phyloP scores from a whole-genome alignment of 257 asterid species.

The Solanum bulbocastanum region DNA sequence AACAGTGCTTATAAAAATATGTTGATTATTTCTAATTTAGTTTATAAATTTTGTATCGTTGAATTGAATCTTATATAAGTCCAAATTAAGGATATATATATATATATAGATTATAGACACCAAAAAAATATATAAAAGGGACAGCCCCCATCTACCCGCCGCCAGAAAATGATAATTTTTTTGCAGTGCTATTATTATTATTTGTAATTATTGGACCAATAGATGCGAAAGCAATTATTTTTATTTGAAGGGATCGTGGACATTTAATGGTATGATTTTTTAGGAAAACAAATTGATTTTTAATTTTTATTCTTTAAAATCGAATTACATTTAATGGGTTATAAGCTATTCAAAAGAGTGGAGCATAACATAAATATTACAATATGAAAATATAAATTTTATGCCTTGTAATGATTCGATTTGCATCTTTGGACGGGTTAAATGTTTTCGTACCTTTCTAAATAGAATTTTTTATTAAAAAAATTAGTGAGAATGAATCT shows the following conservation, averaged over 20 bases:
- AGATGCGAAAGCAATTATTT: not conserved
- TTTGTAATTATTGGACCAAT: not conserved
- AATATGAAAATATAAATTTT: no score
- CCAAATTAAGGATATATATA: not conserved
- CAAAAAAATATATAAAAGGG: not conserved
- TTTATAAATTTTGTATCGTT: not conserved
- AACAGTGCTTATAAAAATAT: not conserved
- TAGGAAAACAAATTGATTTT: no score
- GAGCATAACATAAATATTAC: no score
- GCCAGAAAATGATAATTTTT: not conserved
- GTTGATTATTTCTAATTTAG: not conserved
- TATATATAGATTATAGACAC: not conserved
- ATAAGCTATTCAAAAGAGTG: no score
- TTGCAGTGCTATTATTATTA: not conserved
- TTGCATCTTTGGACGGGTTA: not conserved
- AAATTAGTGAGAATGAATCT: not conserved
- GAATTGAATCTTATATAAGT: not conserved
- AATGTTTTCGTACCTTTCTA: not conserved
- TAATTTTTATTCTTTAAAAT: no score
- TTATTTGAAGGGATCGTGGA: not conserved
- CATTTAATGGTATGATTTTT: not conserved
- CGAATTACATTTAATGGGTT: no score
- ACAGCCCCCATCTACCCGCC: not conserved
- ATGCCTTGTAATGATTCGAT: no score
- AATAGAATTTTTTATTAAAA: no score